Evolutionary conservation across 1,139 yeast species (phyloP).

Genomic region (Debaryomyces sp.): DNA sequence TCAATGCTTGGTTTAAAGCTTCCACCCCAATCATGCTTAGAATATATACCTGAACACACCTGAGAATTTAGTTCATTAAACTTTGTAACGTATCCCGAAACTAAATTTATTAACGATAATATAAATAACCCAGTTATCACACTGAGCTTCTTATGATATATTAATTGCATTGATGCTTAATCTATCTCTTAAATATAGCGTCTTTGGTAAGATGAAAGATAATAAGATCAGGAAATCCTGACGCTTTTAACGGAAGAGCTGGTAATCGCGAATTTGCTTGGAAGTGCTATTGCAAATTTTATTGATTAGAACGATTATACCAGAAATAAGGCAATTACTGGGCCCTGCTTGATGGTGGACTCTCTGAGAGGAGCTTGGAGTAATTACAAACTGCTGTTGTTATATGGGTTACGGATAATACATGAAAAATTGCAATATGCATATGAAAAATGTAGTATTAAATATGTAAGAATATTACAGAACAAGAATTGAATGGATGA

Average conservation of each 20-base stretch:
- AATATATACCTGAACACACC: conserved; percentile 88
- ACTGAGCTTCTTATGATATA: background rate
- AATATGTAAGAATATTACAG: conserved; percentile 1
- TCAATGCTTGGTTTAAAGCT: conserved; percentile 62
- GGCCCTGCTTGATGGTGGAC: too few species aligned
- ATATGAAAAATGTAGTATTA: conserved; percentile 4
- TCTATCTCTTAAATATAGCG: background rate
- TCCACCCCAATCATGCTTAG: conserved; percentile 89
- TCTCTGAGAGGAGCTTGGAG: background rate
- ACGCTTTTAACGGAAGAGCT: background rate
- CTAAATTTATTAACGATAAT: conserved; percentile 9
- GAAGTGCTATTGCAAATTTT: background rate
- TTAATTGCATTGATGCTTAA: conserved; percentile 6
- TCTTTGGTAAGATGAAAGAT: background rate
- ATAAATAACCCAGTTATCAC: background rate
- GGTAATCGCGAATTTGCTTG: background rate
- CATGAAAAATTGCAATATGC: background rate
- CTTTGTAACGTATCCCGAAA: conserved; percentile 49
- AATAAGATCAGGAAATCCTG: background rate
- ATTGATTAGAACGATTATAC: background rate
- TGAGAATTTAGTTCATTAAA: conserved; percentile 53
- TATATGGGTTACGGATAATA: background rate
- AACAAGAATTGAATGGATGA: conserved; percentile 2
- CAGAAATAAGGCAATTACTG: background rate
- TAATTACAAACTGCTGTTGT: background rate